Evolutionary conservation across 1,284 basidiomycete species (phyloP), one percentile per base, ranked within the genome.

Genomic region (Gastroboletus turbinatus): DNA sequence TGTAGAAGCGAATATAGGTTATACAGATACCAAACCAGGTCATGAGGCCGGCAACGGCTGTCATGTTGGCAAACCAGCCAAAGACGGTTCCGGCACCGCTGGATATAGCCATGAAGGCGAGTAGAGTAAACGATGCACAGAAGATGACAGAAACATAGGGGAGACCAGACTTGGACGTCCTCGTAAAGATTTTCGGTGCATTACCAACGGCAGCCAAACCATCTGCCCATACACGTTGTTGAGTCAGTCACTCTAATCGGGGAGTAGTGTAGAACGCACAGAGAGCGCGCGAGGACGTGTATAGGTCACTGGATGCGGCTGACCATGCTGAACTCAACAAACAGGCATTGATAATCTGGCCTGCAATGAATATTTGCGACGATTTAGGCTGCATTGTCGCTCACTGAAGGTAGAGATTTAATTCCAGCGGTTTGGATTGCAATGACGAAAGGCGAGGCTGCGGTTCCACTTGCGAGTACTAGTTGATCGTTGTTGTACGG

Each of bases 271-370:
- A 35, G 33, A 38, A 75, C 87, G 67, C 58, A 90, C 88, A 94
- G 16, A 95, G 76, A 2, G 89, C 89, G 50, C 92, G 84, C 19
- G 88, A 92, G 52, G 85, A 85, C 2, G 87, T 88, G 73, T 92
- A 96, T 51, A 96, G 70, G 65, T 94, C 88, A 61, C 88, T 90
- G 38, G 86, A 90, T 3, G 89, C 91, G 6, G 94, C 92, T 7
- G 90, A 94, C 82, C 90, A 91, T 1, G 94, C 94, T 2, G 91
- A 91, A 27, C 87, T 90, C 53, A 96, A 74, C 30, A 96, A 80
- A 67, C 84, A 86, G 8, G 94, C 93, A 70, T 96, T 96, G 74
- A 95, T 92, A 62, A 94, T 75, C 85, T 87, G n/a, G 27, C 9
- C 39, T 19, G 25, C 27, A 9, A 40, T 57, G 42, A 82, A 73